Evolutionary conservation across 495 filamentous ascomycete species (phyloP).

Genomic region (Aspergillus baeticus): DNA sequence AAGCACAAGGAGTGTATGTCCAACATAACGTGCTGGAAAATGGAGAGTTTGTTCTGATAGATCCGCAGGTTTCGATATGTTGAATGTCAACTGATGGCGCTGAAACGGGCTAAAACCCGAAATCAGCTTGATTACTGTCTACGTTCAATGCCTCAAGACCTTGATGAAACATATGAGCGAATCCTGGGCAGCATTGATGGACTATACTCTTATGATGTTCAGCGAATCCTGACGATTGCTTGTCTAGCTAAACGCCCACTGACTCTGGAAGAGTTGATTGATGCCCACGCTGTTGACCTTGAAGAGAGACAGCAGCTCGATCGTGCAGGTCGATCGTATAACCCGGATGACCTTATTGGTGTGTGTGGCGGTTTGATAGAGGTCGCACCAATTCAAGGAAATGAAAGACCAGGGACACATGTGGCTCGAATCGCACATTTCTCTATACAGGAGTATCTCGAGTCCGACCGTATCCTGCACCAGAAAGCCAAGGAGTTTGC

Average conservation of each 20-base stretch:
- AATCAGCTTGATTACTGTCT: slow-evolving; percentile 30
- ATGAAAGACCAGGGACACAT: background rate
- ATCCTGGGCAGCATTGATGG: slow-evolving; percentile 29
- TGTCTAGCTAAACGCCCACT: slow-evolving; percentile 30
- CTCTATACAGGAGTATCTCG: slow-evolving; percentile 42
- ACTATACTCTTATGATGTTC: slow-evolving; percentile 22
- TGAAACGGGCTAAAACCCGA: slow-evolving; percentile 21
- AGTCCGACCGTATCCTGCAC: slow-evolving; percentile 30
- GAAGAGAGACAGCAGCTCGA: slow-evolving; percentile 17
- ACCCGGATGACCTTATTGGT: slow-evolving; percentile 22
- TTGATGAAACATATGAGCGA: slow-evolving; percentile 38
- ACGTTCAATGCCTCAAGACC: slow-evolving; percentile 27
- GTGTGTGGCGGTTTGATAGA: slow-evolving; percentile 34
- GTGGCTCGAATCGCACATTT: slow-evolving; percentile 36
- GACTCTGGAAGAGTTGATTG: slow-evolving; percentile 28
- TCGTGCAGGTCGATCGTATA: slow-evolving; percentile 21
- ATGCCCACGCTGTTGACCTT: slow-evolving; percentile 28
- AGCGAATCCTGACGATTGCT: slow-evolving; percentile 31
- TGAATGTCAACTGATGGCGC: slow-evolving; percentile 34
- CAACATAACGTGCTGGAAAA: slow-evolving; percentile 1
- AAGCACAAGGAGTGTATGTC: slow-evolving; percentile 36
- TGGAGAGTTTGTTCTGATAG: slow-evolving; percentile 10
- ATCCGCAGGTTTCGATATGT: slow-evolving; percentile 38
- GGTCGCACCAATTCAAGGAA: slow-evolving; percentile 2
- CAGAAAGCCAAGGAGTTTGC: slow-evolving; percentile 23